Conservation (phyloP, 2,329 filamentous ascomycete species). For the Alternaria longipes region DNA sequence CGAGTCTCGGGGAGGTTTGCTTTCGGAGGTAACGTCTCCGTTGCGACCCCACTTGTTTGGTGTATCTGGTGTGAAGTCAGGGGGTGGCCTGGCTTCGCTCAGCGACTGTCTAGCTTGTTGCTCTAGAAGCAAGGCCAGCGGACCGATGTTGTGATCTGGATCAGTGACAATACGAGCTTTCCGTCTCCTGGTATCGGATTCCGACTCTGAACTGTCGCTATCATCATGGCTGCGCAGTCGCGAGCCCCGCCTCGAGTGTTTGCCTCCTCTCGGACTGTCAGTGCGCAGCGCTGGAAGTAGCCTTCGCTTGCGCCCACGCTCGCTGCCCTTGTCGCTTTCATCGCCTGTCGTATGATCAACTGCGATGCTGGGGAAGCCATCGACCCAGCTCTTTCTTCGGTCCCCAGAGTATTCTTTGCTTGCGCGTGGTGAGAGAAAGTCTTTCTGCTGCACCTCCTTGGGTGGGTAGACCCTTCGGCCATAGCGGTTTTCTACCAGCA, state of each 20-base stretch:
- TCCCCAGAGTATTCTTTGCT: slow-evolving; percentile 49
- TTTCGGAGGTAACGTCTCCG: slow-evolving; percentile 30
- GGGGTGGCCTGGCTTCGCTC: slow-evolving; percentile 45
- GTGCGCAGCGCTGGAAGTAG: slow-evolving; percentile 44
- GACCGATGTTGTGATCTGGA: slow-evolving; percentile 56
- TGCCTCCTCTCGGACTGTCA: slow-evolving; percentile 44
- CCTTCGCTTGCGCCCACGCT: slow-evolving; percentile 50
- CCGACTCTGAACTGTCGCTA: slow-evolving; percentile 47
- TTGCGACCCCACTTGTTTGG: slow-evolving; percentile 52
- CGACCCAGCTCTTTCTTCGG: slow-evolving; percentile 45
- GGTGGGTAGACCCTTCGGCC: slow-evolving; percentile 73
- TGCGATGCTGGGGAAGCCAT: slow-evolving; percentile 37
- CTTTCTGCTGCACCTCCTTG: slow-evolving; percentile 35
- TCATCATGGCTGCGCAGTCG: slow-evolving; percentile 38
- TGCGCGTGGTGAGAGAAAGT: slow-evolving; percentile 40
- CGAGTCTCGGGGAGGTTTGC: slow-evolving; percentile 31
- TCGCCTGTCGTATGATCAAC: slow-evolving; percentile 45
- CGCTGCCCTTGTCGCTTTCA: slow-evolving; percentile 49
- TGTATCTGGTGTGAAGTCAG: slow-evolving; percentile 54
- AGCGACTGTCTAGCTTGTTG: slow-evolving; percentile 51
- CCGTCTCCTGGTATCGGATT: slow-evolving; percentile 60
- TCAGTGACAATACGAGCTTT: slow-evolving; percentile 61
- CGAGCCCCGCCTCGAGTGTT: slow-evolving; percentile 42
- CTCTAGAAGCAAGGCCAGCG: slow-evolving; percentile 57
- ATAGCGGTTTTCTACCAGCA: slow-evolving; percentile 79